Conservation (phyloP, 106 monocot species). For the Allium cepa region DNA sequence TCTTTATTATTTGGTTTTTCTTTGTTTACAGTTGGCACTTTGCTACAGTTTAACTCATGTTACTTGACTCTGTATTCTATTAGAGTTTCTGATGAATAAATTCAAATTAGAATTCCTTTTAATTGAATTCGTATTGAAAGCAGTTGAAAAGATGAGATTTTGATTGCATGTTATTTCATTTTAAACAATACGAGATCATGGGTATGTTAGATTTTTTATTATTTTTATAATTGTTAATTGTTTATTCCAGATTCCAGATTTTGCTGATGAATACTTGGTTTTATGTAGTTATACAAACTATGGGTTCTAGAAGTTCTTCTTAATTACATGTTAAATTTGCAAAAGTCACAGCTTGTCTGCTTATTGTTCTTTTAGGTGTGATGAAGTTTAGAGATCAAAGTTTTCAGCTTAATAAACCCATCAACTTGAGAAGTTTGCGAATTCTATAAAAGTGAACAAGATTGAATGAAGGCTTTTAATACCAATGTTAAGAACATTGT, state of each 20-base stretch:
- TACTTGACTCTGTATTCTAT: background rate
- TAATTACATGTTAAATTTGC: background rate
- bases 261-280: background rate
- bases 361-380: background rate
- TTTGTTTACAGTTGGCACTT: background rate
- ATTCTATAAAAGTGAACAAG: background rate
- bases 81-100: too few relatives aligned
- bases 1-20: background rate
- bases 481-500: conserved; percentile 25
- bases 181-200: background rate
- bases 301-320: background rate
- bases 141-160: conserved; percentile 5
- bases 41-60: background rate
- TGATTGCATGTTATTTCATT: background rate
- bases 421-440: background rate
- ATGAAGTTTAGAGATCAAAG: conserved; percentile 3
- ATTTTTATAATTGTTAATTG: background rate
- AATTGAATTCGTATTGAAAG: background rate
- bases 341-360: background rate
- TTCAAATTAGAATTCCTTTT: background rate
- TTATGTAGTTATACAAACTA: background rate
- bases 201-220: conserved; percentile 5
- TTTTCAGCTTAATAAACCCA: background rate
- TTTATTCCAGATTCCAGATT: background rate
- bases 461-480: conserved; percentile 20